Percentiles rank a stretch among this genome's conserved stretches.
phyloP scores from a whole-genome alignment of 2,329 filamentous ascomycete species.

The Talaromyces sp. region DNA sequence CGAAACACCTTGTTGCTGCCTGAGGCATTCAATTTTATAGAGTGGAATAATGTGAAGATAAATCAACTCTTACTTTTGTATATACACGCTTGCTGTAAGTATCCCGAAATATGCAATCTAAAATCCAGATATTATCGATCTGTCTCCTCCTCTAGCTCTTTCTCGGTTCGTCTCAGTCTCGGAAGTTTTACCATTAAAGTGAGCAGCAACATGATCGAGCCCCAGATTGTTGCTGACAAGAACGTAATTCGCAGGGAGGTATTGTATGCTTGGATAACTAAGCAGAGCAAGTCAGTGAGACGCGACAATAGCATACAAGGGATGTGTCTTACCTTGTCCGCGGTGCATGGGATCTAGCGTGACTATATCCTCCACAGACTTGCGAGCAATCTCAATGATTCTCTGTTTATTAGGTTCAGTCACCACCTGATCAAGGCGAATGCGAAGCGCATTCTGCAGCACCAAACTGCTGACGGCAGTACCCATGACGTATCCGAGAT shows the following conservation, averaged over 20 bases:
- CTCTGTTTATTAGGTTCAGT: conserved; percentile 58
- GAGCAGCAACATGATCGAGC: conserved; percentile 34
- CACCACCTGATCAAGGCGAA: conserved; percentile 60
- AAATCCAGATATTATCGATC: neutral
- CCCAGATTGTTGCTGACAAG: conserved; percentile 39
- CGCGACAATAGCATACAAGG: neutral
- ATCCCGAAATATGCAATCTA: neutral
- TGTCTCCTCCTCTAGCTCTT: conserved; percentile 6
- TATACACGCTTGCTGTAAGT: neutral
- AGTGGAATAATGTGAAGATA: neutral
- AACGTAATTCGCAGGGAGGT: conserved; percentile 39
- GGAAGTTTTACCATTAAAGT: conserved; percentile 36
- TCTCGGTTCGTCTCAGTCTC: conserved; percentile 25
- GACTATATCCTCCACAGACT: conserved; percentile 51
- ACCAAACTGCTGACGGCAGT: conserved; percentile 69
- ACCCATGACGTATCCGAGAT: conserved; percentile 70
- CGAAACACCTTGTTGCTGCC: neutral
- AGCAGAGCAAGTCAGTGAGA: conserved; percentile 21
- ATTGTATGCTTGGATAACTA: conserved; percentile 41
- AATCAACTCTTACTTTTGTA: neutral
- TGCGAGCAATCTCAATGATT: conserved; percentile 51
- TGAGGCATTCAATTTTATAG: neutral
- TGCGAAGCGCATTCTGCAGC: conserved; percentile 67
- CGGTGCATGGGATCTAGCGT: conserved; percentile 47
- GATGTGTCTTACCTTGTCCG: conserved; percentile 44